A percentile compares a stretch with the other conserved stretches of the same genome.
These are phyloP conservation scores for Vigna hirtella DNA, from an alignment of 306 rosid genomes.

Conservation along the genomic window DNA sequence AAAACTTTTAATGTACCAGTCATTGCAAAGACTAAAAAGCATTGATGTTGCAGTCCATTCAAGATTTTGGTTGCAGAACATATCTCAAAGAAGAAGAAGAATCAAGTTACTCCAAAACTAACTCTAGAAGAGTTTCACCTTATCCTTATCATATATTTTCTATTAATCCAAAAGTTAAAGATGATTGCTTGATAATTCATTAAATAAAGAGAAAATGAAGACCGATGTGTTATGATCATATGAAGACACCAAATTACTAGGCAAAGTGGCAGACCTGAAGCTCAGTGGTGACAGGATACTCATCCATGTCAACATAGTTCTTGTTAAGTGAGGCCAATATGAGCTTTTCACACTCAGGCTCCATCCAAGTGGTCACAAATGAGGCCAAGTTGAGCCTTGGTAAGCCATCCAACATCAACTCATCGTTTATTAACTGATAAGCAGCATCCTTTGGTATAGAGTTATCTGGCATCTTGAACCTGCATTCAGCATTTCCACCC, in stretches of 20 bases:
- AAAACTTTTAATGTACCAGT: neutral
- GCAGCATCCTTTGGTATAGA: slow-evolving; percentile 64
- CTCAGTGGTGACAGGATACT: slow-evolving; percentile 95
- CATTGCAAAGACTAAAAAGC: neutral
- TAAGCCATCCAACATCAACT: slow-evolving; percentile 57
- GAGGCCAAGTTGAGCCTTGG: slow-evolving; percentile 64
- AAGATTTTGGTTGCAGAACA: neutral
- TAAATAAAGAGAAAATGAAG: no score
- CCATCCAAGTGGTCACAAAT: slow-evolving; percentile 65
- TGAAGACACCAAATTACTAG: neutral
- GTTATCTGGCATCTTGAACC: slow-evolving; percentile 53
- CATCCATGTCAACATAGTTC: slow-evolving; percentile 97
- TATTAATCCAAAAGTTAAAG: no score
- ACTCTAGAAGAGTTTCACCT: no score
- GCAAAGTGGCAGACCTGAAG: slow-evolving; percentile 62
- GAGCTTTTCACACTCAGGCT: slow-evolving; percentile 83
- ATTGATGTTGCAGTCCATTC: neutral
- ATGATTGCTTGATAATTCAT: no score
- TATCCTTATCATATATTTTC: no score
- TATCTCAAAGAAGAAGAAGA: no score
- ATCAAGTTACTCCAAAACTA: no score
- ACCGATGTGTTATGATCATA: neutral
- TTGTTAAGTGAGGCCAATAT: slow-evolving; percentile 81
- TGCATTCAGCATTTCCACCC: slow-evolving; percentile 12
- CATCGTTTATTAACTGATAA: slow-evolving; percentile 58